Evolutionary conservation across 2,329 filamentous ascomycete genomes (phyloP), one percentile per base, ranked within the genome.

Genomic region (Cercospora citrullina): DNA sequence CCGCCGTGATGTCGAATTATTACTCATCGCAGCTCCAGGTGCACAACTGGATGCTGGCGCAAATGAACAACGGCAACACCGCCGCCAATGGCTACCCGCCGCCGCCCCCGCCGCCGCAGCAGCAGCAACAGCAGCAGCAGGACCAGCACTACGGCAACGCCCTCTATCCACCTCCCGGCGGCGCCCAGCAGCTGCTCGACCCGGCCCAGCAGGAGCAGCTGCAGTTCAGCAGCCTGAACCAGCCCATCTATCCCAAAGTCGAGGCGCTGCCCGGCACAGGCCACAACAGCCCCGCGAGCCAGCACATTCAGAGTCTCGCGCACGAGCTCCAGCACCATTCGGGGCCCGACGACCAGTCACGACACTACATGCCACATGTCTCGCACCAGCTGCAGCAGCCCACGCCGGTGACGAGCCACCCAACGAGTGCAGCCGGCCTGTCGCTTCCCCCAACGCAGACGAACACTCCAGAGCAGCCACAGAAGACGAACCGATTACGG

Each of bases 401-500:
- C 23, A 71, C 71, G 42, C 68, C 70, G 1, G 69, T 72, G 48
- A 71, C 70, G 39, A 73, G 70, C 66, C 70, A 72, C 51, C 68
- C 75, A 48, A 69, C 72, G 70, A 66, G 72, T 64, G 64, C 71
- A 14, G 60, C 72, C 62, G 64, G 74, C 28, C 68, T 72, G 31
- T 69, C 67, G 28, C 74, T 73, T 42, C 68, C 70, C 18, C 70
- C 69, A 9, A 72, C 68, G 36, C 71, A 71, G 66, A 72, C 64
- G 21, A 64, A 65, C 21, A 73, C 65, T n/a, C 69, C 71, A n/a
- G 72, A 73, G 48, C 72, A 75, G 28, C 71, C 72, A 45, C 71
- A 75, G 45, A 80, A 79, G 72, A 74, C 75, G 30, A 79, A 79
- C 68, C 75, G 78, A 33, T 65, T 80, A n/a, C 75, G 78, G n/a